Evolutionary conservation across 257 asterid species (phyloP), one percentile per base, ranked within the genome.

Genomic region (Ocimum tenuiflorum): DNA sequence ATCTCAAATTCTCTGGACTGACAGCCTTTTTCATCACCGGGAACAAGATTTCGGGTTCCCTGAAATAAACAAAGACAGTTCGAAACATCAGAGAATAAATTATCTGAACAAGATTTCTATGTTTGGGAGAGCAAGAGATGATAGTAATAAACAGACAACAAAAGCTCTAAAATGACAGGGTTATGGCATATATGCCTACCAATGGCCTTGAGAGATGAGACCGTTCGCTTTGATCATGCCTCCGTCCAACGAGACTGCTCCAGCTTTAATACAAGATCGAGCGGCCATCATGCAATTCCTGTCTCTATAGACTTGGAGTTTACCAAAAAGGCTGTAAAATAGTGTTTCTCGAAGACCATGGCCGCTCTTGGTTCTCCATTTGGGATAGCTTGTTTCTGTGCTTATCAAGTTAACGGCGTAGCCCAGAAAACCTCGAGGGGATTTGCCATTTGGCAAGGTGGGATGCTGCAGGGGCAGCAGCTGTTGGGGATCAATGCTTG

Each of bases 171-270:
- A 9, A 41, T 12, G 61, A 24, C 10, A 8, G 36, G 56, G 49
- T 18, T 31, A 22, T 13, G 0, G 3, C 3, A 24, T 17, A 33
- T 49, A 13, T 78, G 15, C n/a, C n/a, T 75, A 88, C 96, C 88
- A 31, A 10, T 43, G 20, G 53, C 87, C 88, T 15, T 71, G 51
- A 55, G 80, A 71, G 42, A 80, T 9, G 20, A 78, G 46, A 24
- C 92, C 88, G 12, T 83, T 81, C 46, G 86, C 80, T 67, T 66
- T 83, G 42, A 81, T 60, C 10, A 86, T 77, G 9, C 79, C 85
- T 14, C 95, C 96, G 69, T 89, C 95, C 64, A 89, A 59, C 1
- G 96, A 89, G 65, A 86, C 72, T 3, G 86, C 95, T 14, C 78
- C 79, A 0, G 61, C 78, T 62, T 67, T 68, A 24, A 80, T 76